A percentile compares a stretch with the other conserved stretches of the same genome.
Conservation (phyloP, 805 yeast genomes). For the Schwanniomyces pseudopolymorphus region DNA sequence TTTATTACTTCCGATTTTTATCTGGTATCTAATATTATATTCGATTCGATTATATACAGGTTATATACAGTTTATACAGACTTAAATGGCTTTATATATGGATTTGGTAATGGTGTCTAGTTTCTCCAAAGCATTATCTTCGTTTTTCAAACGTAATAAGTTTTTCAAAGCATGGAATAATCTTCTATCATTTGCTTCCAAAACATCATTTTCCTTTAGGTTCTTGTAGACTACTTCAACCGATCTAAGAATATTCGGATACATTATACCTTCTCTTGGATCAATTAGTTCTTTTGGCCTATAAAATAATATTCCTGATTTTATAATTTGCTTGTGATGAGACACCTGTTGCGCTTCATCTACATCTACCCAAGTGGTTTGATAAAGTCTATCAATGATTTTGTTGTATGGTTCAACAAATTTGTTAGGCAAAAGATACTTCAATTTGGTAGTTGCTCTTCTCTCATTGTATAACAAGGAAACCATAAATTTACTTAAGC, state of each 20-base stretch:
- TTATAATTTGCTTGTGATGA: constrained; percentile 26
- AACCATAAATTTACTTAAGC: constrained; percentile 23
- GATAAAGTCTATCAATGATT: constrained; percentile 22
- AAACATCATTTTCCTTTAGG: constrained; percentile 15
- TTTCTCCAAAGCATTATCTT: constrained; percentile 12
- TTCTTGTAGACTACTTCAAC: constrained; percentile 21
- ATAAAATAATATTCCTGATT: constrained; percentile 28
- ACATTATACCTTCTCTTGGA: constrained; percentile 15
- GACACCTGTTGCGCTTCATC: constrained; percentile 11
- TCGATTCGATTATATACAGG: neutral
- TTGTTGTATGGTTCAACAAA: constrained; percentile 24
- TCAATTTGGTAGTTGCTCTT: constrained; percentile 6
- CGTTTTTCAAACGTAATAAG: constrained; percentile 13
- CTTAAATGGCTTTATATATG: neutral
- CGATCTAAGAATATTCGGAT: constrained; percentile 19
- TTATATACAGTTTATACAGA: neutral
- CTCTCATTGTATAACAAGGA: constrained; percentile 13
- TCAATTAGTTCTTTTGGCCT: constrained; percentile 22
- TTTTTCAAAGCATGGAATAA: constrained; percentile 17
- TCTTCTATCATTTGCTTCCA: constrained; percentile 15
- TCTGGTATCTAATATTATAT: neutral
- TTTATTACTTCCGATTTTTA: neutral
- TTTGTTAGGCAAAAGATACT: constrained; percentile 15
- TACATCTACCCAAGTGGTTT: constrained; percentile 23
- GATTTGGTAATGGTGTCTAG: constrained; percentile 5